phyloP scores from a whole-genome alignment of 108 stramenopile genomes.

The Craspedostauros australis region DNA sequence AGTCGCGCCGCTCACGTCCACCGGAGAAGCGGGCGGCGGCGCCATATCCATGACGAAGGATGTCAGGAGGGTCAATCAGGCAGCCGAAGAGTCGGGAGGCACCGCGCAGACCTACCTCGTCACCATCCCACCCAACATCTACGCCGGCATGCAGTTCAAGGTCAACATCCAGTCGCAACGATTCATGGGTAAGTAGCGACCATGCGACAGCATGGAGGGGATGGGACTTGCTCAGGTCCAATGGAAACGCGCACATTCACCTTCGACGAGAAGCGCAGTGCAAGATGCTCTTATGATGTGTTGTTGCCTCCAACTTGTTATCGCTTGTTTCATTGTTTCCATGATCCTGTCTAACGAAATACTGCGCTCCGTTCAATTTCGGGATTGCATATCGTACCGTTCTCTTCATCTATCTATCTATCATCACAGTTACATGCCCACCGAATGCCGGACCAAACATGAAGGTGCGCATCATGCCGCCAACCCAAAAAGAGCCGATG shows the following conservation, averaged over 20 bases:
- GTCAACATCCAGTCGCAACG: conserved; percentile 75
- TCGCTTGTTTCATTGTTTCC: not conserved
- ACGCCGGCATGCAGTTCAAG: conserved; percentile 76
- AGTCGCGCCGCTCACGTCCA: conserved; percentile 58
- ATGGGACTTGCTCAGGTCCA: too few species aligned
- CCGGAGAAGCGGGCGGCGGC: conserved; percentile 45
- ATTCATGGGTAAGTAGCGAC: too few species aligned
- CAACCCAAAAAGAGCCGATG: conserved; percentile 17
- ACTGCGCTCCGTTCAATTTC: not conserved
- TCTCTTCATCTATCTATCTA: conserved; percentile 15
- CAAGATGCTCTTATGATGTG: too few species aligned
- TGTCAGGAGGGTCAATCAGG: conserved; percentile 39
- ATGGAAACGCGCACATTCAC: too few species aligned
- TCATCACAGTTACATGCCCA: conserved; percentile 82
- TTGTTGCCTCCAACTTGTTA: not conserved
- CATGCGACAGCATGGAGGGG: too few species aligned
- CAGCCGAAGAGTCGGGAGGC: conserved; percentile 27
- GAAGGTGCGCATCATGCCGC: conserved; percentile 79
- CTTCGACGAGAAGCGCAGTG: too few species aligned
- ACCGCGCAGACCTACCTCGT: conserved; percentile 73
- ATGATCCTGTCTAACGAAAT: not conserved
- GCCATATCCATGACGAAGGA: conserved; percentile 53
- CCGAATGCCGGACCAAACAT: conserved; percentile 66
- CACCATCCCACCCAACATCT: conserved; percentile 69
- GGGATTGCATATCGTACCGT: not conserved